phyloP scores from a whole-genome alignment of 2,329 filamentous ascomycete species.

The Penicillium sp. region DNA sequence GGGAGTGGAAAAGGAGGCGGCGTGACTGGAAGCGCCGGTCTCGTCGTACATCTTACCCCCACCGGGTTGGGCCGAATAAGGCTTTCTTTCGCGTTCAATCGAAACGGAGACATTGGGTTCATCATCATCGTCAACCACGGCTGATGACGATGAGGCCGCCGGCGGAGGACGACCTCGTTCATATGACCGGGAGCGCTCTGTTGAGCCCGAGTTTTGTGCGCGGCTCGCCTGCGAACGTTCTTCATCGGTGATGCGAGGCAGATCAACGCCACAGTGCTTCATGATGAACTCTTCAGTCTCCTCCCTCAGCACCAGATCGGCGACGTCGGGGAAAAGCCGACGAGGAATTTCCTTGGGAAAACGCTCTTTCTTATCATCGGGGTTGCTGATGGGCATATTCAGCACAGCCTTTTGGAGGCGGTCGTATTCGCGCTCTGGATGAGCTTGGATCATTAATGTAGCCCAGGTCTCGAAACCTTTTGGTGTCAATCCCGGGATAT shows the following conservation, averaged over 20 bases:
- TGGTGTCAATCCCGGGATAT: conserved; percentile 60
- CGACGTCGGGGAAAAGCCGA: conserved; percentile 59
- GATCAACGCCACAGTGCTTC: conserved; percentile 46
- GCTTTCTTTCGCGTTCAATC: conserved; percentile 61
- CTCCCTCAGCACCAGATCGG: conserved; percentile 54
- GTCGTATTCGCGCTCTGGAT: conserved; percentile 68
- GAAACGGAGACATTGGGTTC: conserved; percentile 43
- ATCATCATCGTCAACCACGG: conserved; percentile 39
- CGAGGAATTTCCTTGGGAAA: conserved; percentile 75
- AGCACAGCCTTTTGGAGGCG: conserved; percentile 63
- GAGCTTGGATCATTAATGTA: conserved; percentile 64
- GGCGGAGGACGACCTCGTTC: conserved; percentile 32
- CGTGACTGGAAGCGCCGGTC: conserved; percentile 17
- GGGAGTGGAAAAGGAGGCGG: conserved; percentile 28
- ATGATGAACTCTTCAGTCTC: conserved; percentile 57
- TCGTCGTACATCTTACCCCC: conserved; percentile 53
- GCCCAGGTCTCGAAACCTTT: conserved; percentile 67
- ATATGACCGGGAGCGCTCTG: conserved; percentile 16
- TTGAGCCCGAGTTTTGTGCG: conserved; percentile 17
- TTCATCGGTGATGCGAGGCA: conserved; percentile 39
- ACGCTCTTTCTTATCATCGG: conserved; percentile 60
- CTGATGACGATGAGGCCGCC: conserved; percentile 32
- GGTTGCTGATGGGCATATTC: conserved; percentile 64
- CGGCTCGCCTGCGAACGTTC: conserved; percentile 33
- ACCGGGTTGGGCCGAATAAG: conserved; percentile 56